Base-by-base conservation (phyloP, 1,284 basidiomycete species). In the Fomitopsis schrenkii region DNA sequence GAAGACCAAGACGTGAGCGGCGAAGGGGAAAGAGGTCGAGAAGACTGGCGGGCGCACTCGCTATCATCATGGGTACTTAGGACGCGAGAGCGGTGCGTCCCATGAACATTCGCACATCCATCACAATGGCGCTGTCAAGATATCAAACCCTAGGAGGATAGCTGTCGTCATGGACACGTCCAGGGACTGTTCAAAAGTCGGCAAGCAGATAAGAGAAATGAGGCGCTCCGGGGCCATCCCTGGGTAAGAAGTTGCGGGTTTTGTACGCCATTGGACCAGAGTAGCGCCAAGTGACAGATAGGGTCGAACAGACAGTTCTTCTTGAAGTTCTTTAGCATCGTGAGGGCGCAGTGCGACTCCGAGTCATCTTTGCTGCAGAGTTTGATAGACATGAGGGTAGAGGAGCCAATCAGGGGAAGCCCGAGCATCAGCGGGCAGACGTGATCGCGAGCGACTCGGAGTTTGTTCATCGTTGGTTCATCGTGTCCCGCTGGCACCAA, bases 131-230 rank as follows among this genome's bases (percentile, higher is more conserved):
- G 35, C 52, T 38, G 38, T 54, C 52, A 56, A 14, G 55, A 56
- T 56, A 53, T 53, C 52, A 53, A 48, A 53, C 55, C 12, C 10
- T 30, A 38, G n/a, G 28, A 44, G 35, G 33, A 45, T 57, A 36
- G 17, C 28, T 30, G 56, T 57, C 56, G 44, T 42, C 42, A 57
- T 57, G 56, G 56, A 28, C 42, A 57, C 56, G 2, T 46, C 28
- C 44, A 28, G 53, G 28, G 26, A 40, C 41, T 53, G 36, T 35
- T 36, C 35, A 36, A 17, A 19, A 60, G 42, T 56, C 36, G 33
- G 44, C 19, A 33, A 22, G 30, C 17, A 57, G 56, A 57, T 57
- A 57, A 57, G 44, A 55, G 58, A 52, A 61, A 41, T 56, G 57
- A 57, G 2, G 44, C 26, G 38, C 40, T 33, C 50, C 52, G 60